Evolutionary conservation across 2,329 filamentous ascomycete genomes (phyloP).

Genomic region (Akanthomyces dipterigenus): DNA sequence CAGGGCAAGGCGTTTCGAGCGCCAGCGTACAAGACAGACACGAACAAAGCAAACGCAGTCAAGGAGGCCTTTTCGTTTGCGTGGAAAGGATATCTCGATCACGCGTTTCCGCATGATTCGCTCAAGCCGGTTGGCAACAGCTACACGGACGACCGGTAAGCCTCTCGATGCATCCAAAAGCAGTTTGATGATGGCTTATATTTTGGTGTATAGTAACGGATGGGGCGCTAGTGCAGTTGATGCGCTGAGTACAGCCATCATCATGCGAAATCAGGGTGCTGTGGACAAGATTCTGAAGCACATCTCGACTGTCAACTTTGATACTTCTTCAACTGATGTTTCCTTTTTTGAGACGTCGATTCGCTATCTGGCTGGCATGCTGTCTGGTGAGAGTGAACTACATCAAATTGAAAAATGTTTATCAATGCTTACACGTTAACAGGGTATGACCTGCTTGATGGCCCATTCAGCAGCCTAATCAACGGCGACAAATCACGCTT

Average conservation of each 20-base stretch:
- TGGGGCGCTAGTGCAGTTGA: slow-evolving; percentile 78
- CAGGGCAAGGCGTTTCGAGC: background rate
- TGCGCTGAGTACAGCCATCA: slow-evolving; percentile 65
- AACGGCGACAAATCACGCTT: slow-evolving; percentile 23
- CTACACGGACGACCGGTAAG: slow-evolving; percentile 59
- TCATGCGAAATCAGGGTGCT: slow-evolving; percentile 64
- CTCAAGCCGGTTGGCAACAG: slow-evolving; percentile 59
- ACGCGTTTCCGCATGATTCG: slow-evolving; percentile 69
- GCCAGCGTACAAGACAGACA: slow-evolving; percentile 16
- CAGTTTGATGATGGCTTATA: background rate
- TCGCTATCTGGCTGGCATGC: slow-evolving; percentile 68
- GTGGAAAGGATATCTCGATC: slow-evolving; percentile 62
- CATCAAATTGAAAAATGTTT: background rate
- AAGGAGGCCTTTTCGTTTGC: slow-evolving; percentile 60
- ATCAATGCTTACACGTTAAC: background rate
- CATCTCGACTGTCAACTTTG: slow-evolving; percentile 61
- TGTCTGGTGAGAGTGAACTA: slow-evolving; percentile 46
- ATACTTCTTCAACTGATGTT: slow-evolving; percentile 37
- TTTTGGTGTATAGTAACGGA: slow-evolving; percentile 50
- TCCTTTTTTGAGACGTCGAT: slow-evolving; percentile 83
- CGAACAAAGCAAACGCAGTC: slow-evolving; percentile 47
- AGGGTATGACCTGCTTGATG: slow-evolving; percentile 62
- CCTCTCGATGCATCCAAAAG: background rate
- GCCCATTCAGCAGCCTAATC: slow-evolving; percentile 48
- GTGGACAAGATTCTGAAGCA: slow-evolving; percentile 61